Base-by-base conservation (phyloP, 2,329 filamentous ascomycete species). In the Sarocladium kiliense region DNA sequence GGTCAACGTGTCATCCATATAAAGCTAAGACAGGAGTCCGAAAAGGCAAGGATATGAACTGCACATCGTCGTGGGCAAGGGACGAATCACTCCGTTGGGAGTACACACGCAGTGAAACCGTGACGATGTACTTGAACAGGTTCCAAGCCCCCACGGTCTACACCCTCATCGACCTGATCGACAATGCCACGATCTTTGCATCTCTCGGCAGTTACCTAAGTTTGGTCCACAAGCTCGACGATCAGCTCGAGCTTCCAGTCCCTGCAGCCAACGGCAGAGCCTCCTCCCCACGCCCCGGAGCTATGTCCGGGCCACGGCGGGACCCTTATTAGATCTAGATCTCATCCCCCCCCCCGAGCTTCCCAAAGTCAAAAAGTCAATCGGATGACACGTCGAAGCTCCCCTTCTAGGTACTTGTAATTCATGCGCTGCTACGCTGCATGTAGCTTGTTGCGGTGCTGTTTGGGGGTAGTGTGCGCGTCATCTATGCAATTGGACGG, bases 1-100 rank as follows among this genome's bases (percentile, higher is more conserved):
- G 47, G 18, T 51, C 47, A 36, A 51, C 47, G 47, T 34, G 47
- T 51, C 47, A 51, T 51, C 16, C 30, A 36, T 23, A n/a, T 34
- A 51, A 23, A 36, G 21, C 5, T 36, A 27, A 51, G 47, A 36
- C 47, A 51, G 7, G 4, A 27, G 14, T 27, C 6, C 3, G 23
- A 11, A 44, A 14, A 23, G 7, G 39, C 14, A 23, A 44, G n/a
- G 39, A 7, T 3, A 44, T 9, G 12, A 18, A 44, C 18, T 7
- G 23, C 19, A 14, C 23, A 21, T 27, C 41, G 41, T 44, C 7
- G 41, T 23, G 41, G 19, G 41, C 6, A 25, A 16, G 21, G 21
- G 41, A 23, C 41, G 41, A 44, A 23, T 47, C 44, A 47, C 44
- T 7, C 3, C n/a, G 4, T 6, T 23, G 16, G 23, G 14, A 5